These are phyloP conservation scores for Meripilus lineatus DNA, from an alignment of 1,284 basidiomycete species.

Conservation along the genomic window DNA sequence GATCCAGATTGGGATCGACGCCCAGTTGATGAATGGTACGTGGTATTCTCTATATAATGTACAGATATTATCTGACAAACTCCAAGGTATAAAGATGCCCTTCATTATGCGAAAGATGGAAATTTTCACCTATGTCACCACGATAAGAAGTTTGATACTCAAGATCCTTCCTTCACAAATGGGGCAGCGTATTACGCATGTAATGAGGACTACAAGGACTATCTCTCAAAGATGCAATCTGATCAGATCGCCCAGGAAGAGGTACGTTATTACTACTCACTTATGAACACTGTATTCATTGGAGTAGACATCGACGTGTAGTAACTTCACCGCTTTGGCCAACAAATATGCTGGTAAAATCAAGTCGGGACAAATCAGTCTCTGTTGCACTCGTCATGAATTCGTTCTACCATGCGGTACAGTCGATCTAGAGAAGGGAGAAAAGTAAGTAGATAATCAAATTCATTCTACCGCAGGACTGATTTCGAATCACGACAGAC, in stretches of 20 bases:
- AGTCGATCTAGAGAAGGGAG: conserved; percentile 11
- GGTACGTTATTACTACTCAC: conserved; percentile 2
- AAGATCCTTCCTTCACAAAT: conserved; percentile 10
- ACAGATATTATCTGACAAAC: not conserved
- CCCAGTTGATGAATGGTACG: not conserved
- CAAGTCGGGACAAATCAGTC: conserved; percentile 8
- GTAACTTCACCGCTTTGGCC: conserved; percentile 11
- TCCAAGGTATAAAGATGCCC: conserved; percentile 10
- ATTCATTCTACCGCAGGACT: not conserved
- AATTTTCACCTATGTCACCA: conserved; percentile 12
- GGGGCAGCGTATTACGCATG: conserved; percentile 13
- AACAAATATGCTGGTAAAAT: conserved; percentile 4
- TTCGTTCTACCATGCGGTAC: conserved; percentile 9
- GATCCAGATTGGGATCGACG: conserved; percentile 10
- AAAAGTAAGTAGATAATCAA: conserved; percentile 5
- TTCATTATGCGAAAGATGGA: conserved; percentile 12
- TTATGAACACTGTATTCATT: not conserved
- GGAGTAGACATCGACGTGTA: conserved; percentile 5
- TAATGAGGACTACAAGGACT: conserved; percentile 6
- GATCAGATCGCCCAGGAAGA: conserved; percentile 1
- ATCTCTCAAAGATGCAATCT: not conserved
- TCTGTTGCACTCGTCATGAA: conserved; percentile 12
- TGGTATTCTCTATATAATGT: not conserved
- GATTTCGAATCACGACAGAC: conserved; percentile 3
- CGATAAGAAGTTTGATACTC: conserved; percentile 10